phyloP scores from a whole-genome alignment of 495 filamentous ascomycete species.

The Hypoxylon lienhwacheense region DNA sequence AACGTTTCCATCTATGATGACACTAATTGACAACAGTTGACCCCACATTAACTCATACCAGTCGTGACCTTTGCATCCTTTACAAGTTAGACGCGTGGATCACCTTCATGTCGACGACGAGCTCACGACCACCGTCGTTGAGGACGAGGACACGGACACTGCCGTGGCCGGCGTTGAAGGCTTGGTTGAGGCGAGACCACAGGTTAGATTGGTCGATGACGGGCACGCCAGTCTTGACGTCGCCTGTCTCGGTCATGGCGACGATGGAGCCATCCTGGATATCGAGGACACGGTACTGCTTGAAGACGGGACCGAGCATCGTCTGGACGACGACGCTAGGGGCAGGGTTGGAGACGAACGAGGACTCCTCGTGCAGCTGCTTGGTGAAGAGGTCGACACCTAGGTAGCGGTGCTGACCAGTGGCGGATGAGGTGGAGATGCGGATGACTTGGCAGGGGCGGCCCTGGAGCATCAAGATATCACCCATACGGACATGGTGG shows the following conservation, averaged over 20 bases:
- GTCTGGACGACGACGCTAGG: constrained; percentile 98
- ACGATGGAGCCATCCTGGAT: constrained; percentile 77
- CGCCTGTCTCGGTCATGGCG: constrained; percentile 66
- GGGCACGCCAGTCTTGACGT: constrained; percentile 94
- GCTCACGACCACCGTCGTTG: constrained; percentile 88
- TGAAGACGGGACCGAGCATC: constrained; percentile 99
- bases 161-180: constrained; percentile 90
- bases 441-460: constrained; percentile 99
- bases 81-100: constrained; percentile 72
- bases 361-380: constrained; percentile 98
- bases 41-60: constrained; percentile 23
- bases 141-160: constrained; percentile 94
- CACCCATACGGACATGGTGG: constrained; percentile 98
- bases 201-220: constrained; percentile 93
- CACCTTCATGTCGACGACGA: constrained; percentile 98
- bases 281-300: constrained; percentile 99
- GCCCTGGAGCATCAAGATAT: constrained; percentile 98
- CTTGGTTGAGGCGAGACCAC: constrained; percentile 75
- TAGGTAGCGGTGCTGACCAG: constrained; percentile 98
- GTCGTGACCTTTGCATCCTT: constrained; percentile 16
- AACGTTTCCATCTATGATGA: constrained; percentile 21
- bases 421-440: constrained; percentile 96
- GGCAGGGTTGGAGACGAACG: constrained; percentile 93
- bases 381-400: constrained; percentile 98
- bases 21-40: constrained; percentile 29